Base-by-base conservation (phyloP, 2,329 filamentous ascomycete species). In the Trichoderma simmonsii region DNA sequence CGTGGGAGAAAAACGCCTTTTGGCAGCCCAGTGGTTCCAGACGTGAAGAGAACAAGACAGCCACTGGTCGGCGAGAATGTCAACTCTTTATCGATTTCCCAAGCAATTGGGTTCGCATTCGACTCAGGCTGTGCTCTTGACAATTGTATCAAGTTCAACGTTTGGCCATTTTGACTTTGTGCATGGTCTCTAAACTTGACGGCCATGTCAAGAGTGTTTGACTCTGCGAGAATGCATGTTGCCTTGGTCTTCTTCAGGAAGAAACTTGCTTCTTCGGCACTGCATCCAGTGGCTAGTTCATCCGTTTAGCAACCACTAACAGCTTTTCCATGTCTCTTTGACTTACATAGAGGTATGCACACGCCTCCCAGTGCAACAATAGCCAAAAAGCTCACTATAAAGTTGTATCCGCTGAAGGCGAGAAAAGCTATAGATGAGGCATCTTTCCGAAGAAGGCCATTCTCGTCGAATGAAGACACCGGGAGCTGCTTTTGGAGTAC, bases 1-100 rank as follows among this genome's bases (percentile, higher is more conserved):
- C 65, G 57, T 7, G 73, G 73, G 74, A 97, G 83, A 28, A 93
- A 86, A 2, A 94, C 92, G 72, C 81, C 84, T 74, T 86, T 86
- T 3, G 85, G 83, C 0, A 81, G 74, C 5, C 83, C 83, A 0
- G 84, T 85, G 15, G 84, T 86, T 11, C 85, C 85, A 72, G 83
- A 85, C 12, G 84, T 86, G 75, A 86, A 86, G 24, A 85, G 78
- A 54, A 86, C 92, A 92, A 76, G n/a, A 11, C 74, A 74, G 0
- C 73, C 74, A 2, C 73, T 67, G 3, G 54, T 4, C 2, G 71
- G 57, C 4, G 60, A 43, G 9, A 43, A 62, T 26, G 32, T 43
- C 32, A 36, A 28, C 3, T 0, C 14, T 9, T 43, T 24, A 14
- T 62, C 60, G 7, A 62, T 43, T 7, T 43, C 60, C 34, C 34